Base-by-base conservation (phyloP, 306 rosid genomes). In the Malus sylvestris region DNA sequence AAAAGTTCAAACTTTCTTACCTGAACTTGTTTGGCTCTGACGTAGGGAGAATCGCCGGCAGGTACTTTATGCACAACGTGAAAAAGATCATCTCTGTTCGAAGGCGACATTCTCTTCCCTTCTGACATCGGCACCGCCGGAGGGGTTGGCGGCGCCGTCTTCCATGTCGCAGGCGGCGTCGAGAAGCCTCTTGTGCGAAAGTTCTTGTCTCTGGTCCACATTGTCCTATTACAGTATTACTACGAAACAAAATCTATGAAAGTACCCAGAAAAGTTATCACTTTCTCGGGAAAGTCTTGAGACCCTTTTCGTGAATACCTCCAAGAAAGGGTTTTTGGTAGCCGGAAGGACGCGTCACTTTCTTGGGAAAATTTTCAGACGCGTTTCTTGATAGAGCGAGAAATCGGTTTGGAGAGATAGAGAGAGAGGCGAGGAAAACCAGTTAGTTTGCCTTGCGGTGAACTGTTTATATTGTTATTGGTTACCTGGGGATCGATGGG, bases 21-120 rank as follows among this genome's bases (percentile, higher is more conserved):
- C 93, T 95, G 97, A 91, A 92, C 97, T 49, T 95, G 97, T 72
- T 95, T 95, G 73, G 99, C 97, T 76, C 86, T 89, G 13, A 92
- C 99, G 60, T 92, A 95, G 4, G 99, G 97, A 25, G 99, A 92
- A 80, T 95, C 93, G 51, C 99, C 97, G 8, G 93, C 69, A 67
- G 99, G 97, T 10, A 95, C 96, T 83, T 95, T 95, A 62, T 95
- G 91, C 79, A 88, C 73, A 0, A 88, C 73, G 70, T 91, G 97
- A 74, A 90, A 95, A 78, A 72, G 85, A 81, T 89, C 93, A 67
- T 68, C 76, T 57, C 75, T 82, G 14, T 70, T 68, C 14, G 33
- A 80, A 67, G 92, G 87, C 1, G 91, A 81, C 67, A 78, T 72
- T 83, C 81, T 81, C 80, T 83, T 92, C 38, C 81, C 80, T 80